Evolutionary conservation across 768 basidiomycete genomes (phyloP), one percentile per base, ranked within the genome.

Genomic region (Boletus sp.): DNA sequence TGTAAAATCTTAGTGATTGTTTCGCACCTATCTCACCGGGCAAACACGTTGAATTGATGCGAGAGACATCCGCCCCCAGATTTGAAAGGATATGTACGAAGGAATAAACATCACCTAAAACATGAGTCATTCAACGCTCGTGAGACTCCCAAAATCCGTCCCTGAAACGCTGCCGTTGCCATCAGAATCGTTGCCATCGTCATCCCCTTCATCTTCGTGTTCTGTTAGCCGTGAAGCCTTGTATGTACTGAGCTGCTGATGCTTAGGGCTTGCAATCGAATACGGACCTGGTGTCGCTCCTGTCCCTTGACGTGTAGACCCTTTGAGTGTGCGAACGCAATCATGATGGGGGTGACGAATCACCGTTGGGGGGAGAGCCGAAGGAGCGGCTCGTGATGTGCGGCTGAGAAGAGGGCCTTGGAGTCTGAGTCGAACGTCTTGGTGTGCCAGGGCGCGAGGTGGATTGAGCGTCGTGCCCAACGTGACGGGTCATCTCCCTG

Each of bases 101-200:
- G 15, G 51, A 17, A 56, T 59, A 42, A 20, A 55, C 24, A 28
- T 20, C 18, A 40, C 30, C 17, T 29, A 10, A 57, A 40, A 51
- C 50, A 36, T 18, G 41, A 56, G 44, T 69, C 67, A 78, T 59
- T 81, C 77, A 42, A 83, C 78, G 61, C 81, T 82, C 14, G 81
- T 82, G 55, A 83, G 73, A 68, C 81, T 83, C 48, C 75, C 76
- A 37, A 72, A 71, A 52, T 79, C 79, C 39, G 73, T 76, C 50
- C 72, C 77, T 37, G 77, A 75, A 50, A 74, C 56, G 50, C 78
- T 79, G 5, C 64, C 68, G 47, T 71, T 73, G 47, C 69, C 76
- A 56, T 80, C 78, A 45, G 70, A 68, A 36, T 65, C 68, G n/a
- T 74, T 68, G 30, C 65, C 69, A 47, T 63, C 67, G 9, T 70